These are phyloP conservation scores for Ustilago crameri DNA, from an alignment of 1,284 basidiomycete genomes.

Conservation along the genomic window DNA sequence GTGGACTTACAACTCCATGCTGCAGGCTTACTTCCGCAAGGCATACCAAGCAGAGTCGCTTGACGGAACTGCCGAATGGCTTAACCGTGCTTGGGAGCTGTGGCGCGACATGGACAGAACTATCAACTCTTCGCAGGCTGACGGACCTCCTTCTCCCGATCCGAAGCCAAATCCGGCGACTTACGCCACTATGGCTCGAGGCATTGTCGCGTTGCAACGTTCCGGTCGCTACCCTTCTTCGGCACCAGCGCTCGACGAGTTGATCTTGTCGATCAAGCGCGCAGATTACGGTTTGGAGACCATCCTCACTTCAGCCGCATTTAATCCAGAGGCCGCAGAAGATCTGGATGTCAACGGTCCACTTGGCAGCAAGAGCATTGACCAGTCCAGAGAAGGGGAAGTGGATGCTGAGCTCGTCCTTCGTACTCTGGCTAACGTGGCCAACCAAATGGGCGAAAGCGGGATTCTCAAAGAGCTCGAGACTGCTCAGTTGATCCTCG, in stretches of 20 bases:
- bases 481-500: conserved; percentile 36
- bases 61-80: conserved; percentile 48
- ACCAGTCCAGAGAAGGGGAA: conserved; percentile 46
- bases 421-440: conserved; percentile 34
- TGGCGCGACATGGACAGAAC: conserved; percentile 54
- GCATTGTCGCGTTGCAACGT: conserved; percentile 53
- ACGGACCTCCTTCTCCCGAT: conserved; percentile 44
- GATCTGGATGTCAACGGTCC: conserved; percentile 37
- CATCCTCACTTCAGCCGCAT: conserved; percentile 55
- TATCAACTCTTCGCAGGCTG: conserved; percentile 6
- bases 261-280: conserved; percentile 46
- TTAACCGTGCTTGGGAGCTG: conserved; percentile 53
- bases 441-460: conserved; percentile 49
- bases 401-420: conserved; percentile 43
- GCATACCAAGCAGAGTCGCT: conserved; percentile 48
- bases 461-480: conserved; percentile 52
- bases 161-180: conserved; percentile 54
- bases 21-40: conserved; percentile 60
- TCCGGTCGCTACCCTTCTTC: conserved; percentile 41
- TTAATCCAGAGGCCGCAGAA: conserved; percentile 36
- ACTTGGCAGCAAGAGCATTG: conserved; percentile 34
- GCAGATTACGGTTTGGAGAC: conserved; percentile 36
- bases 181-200: conserved; percentile 56
- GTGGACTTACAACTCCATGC: conserved; percentile 62
- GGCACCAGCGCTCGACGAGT: conserved; percentile 38